These are phyloP conservation scores for Verticillium albo-atrum DNA, from an alignment of 2,329 filamentous ascomycete species.

Conservation along the genomic window DNA sequence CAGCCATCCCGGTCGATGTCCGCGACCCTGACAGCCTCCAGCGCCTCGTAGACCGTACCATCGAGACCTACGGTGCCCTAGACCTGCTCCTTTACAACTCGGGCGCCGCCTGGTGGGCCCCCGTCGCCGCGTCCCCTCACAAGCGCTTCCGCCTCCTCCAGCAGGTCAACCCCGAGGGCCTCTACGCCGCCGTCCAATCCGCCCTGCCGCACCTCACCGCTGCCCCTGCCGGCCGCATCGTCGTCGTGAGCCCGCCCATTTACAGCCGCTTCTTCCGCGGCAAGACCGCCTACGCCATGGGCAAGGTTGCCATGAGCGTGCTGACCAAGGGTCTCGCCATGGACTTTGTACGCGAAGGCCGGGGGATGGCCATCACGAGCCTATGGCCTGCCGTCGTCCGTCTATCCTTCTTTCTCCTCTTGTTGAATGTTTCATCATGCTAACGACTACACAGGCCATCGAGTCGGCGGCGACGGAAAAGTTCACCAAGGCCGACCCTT, in stretches of 20 bases:
- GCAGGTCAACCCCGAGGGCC: slow-evolving; percentile 66
- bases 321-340: slow-evolving; percentile 77
- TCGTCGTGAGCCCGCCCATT: slow-evolving; percentile 80
- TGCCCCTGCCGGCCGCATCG: slow-evolving; percentile 55
- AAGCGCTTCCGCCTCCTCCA: slow-evolving; percentile 75
- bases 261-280: slow-evolving; percentile 82
- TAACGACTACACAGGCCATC: slow-evolving; percentile 44
- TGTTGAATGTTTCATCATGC: neutral
- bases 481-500: slow-evolving; percentile 38
- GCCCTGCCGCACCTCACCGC: slow-evolving; percentile 59
- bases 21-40: slow-evolving; percentile 59
- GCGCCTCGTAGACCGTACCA: slow-evolving; percentile 52
- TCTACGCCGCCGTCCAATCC: slow-evolving; percentile 70
- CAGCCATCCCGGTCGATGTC: slow-evolving; percentile 66
- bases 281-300: slow-evolving; percentile 78
- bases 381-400: slow-evolving; percentile 73
- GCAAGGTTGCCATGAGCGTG: slow-evolving; percentile 78
- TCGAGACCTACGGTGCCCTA: slow-evolving; percentile 55
- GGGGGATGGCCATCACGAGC: slow-evolving; percentile 71
- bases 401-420: neutral
- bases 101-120: slow-evolving; percentile 81
- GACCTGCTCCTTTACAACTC: slow-evolving; percentile 80
- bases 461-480: slow-evolving; percentile 69
- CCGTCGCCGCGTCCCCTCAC: slow-evolving; percentile 66
- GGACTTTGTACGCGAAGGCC: slow-evolving; percentile 67